Evolutionary conservation across 1,284 basidiomycete species (phyloP).

Genomic region (Malassezia yamatoensis): DNA sequence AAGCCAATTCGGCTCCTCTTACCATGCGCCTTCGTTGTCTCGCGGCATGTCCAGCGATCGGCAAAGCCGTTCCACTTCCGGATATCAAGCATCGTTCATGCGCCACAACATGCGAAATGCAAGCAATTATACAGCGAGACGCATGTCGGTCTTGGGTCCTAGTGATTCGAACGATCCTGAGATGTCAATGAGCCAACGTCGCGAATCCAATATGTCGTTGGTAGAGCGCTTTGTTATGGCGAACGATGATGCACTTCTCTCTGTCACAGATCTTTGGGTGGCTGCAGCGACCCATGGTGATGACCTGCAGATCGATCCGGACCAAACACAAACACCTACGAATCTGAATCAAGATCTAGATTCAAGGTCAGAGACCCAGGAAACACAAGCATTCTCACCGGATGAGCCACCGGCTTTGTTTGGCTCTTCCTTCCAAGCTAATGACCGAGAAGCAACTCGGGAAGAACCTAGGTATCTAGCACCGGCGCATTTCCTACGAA

Average conservation of each 20-base stretch:
- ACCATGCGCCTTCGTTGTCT: not conserved
- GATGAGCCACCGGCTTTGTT: conserved; percentile 12
- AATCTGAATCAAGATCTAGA: conserved; percentile 52
- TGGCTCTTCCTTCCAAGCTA: not conserved
- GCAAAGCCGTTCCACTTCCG: not conserved
- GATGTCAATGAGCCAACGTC: not conserved
- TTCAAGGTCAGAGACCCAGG: conserved; percentile 14
- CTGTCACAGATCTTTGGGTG: conserved; percentile 82
- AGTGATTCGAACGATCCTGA: not conserved
- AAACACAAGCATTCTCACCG: conserved; percentile 39
- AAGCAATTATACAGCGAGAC: not conserved
- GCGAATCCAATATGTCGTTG: conserved; percentile 50
- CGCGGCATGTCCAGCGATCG: not conserved
- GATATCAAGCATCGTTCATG: not conserved
- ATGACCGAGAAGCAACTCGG: not conserved
- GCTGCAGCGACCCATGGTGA: conserved; percentile 82
- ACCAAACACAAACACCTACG: conserved; percentile 18
- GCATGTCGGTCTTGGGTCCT: not conserved
- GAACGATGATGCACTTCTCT: conserved; percentile 77
- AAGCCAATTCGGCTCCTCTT: not conserved
- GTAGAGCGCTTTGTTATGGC: conserved; percentile 60
- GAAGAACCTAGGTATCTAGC: conserved; percentile 21
- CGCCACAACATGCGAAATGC: not conserved
- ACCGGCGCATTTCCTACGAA: conserved; percentile 37
- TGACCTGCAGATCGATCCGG: conserved; percentile 50